phyloP scores from a whole-genome alignment of 106 monocot genomes.

The Dendrobium chrysotoxum region DNA sequence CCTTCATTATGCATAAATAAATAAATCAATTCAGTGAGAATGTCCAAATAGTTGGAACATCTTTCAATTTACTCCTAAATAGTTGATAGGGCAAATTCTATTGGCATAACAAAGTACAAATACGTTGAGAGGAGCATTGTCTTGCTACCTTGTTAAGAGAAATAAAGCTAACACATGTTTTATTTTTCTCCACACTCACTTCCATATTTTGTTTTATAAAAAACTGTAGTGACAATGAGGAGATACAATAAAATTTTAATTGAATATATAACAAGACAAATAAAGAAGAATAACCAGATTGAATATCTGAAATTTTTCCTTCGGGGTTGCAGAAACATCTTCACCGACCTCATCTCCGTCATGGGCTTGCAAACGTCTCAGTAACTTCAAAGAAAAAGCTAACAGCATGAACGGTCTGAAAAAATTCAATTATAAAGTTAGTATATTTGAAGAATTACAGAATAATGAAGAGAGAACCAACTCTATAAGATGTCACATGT shows the following conservation, averaged over 20 bases:
- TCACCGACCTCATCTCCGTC: slow-evolving; percentile 58
- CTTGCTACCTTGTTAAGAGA: not conserved
- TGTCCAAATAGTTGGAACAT: too few relatives aligned
- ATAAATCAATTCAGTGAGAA: too few relatives aligned
- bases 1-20: too few relatives aligned
- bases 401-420: not conserved
- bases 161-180: not conserved
- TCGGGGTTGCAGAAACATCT: slow-evolving; percentile 51
- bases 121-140: not conserved
- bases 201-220: not conserved
- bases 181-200: not conserved
- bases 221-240: not conserved
- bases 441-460: not conserved
- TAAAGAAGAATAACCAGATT: slow-evolving; percentile 45
- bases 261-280: not conserved
- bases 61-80: too few relatives aligned
- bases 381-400: slow-evolving; percentile 35
- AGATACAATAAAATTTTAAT: not conserved
- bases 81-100: too few relatives aligned
- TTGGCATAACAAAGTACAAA: not conserved
- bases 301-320: slow-evolving; percentile 78
- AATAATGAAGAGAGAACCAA: too few relatives aligned
- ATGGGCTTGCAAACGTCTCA: slow-evolving; percentile 61
- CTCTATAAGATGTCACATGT: too few relatives aligned
- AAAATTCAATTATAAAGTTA: not conserved